Base-by-base conservation (phyloP, 1,139 yeast genomes). In the Debaryomycetaceae sp. region DNA sequence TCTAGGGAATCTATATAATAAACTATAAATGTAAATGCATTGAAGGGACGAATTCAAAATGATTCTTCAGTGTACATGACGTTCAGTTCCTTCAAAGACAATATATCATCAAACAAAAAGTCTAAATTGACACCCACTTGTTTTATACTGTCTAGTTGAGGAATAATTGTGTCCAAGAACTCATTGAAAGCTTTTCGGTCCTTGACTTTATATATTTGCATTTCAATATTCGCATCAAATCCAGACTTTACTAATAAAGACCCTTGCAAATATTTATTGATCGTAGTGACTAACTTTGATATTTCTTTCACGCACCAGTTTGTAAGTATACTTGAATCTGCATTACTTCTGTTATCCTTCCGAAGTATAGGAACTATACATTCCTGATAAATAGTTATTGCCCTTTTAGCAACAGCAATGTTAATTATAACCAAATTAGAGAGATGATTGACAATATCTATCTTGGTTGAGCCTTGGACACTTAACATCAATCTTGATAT, bases 261-360 rank as follows among this genome's bases (percentile, higher is more conserved):
- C 15, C 86, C 88, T 47, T 80, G 71, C 30, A 88, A 64, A 52
- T 86, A 92, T 43, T 85, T 78, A 37, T 81, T 78, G 50, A 88
- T 75, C 17, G 81, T 64, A 14, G 65, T 64, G 29, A 81, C 79
- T 51, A 85, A 83, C 39, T 70, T 69, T 38, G 79, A 76, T 29
- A 87, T 79, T 55, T 84, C 87, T 2, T 73, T 75, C 41, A 78
- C 75, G 34, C 87, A 80, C 96, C 96, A 88, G 46, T 68, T 67
- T 39, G 71, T 65, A 42, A 72, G 62, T 5, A 75, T 74, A 53
- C 73, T 65, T 1, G 74, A 67, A 46, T 71, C 75, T 13, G 66
- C 67, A 9, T 49, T 51, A 14, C 58, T 54, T 38, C 50, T 54
- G 11, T 19, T 16, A 37, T 59, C 59, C 33, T 64, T 55, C 40